These are phyloP conservation scores for Ascochyta lentis DNA, from an alignment of 2,329 filamentous ascomycete genomes.

Conservation along the genomic window DNA sequence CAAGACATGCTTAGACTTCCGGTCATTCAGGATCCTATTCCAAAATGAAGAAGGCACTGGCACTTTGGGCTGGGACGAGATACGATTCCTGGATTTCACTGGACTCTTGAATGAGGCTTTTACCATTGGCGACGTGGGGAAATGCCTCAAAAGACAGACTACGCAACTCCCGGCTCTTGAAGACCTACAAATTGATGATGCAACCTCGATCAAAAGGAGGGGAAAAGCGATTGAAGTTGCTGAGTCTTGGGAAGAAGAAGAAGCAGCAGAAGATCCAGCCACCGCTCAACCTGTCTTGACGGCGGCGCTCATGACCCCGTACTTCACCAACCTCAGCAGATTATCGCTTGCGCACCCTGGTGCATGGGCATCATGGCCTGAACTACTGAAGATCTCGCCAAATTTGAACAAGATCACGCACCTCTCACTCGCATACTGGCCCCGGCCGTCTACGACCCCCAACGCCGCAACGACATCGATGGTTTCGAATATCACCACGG, in stretches of 20 bases:
- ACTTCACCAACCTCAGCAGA: slow-evolving; percentile 62
- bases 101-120: slow-evolving; percentile 58
- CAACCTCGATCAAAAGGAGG: slow-evolving; percentile 8
- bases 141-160: slow-evolving; percentile 46
- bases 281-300: slow-evolving; percentile 11
- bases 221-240: slow-evolving; percentile 34
- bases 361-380: slow-evolving; percentile 59
- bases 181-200: slow-evolving; percentile 19
- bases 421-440: slow-evolving; percentile 69
- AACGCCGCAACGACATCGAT: slow-evolving; percentile 57
- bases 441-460: slow-evolving; percentile 63
- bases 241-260: slow-evolving; percentile 60
- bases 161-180: slow-evolving; percentile 21
- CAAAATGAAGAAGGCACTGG: slow-evolving; percentile 42
- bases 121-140: slow-evolving; percentile 57
- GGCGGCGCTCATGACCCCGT: slow-evolving; percentile 31
- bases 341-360: slow-evolving; percentile 64
- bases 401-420: slow-evolving; percentile 65
- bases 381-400: slow-evolving; percentile 60
- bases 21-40: slow-evolving; percentile 60
- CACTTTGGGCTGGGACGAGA: slow-evolving; percentile 51
- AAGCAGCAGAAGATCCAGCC: slow-evolving; percentile 38
- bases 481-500: slow-evolving; percentile 50
- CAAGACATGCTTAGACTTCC: slow-evolving; percentile 48
- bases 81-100: slow-evolving; percentile 61